Base-by-base conservation (phyloP, 257 asterid species). In the Nicotiana tabacum region DNA sequence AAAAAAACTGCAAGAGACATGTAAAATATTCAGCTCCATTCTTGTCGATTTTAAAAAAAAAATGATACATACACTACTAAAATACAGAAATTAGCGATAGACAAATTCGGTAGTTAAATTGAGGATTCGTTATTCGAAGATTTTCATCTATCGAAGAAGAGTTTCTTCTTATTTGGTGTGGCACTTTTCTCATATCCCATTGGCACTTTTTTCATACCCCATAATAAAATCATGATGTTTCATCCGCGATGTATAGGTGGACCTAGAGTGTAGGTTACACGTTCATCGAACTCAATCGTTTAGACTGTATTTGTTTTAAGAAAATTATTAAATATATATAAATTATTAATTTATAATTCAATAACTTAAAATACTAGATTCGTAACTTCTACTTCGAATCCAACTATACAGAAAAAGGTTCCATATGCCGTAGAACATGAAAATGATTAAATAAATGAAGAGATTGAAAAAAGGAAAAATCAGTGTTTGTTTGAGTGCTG, bases 401-500 rank as follows among this genome's bases (percentile, higher is more conserved):
- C 70, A 29, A 65, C 10, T 61, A 9, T 61, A 21, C 12, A 21
- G 16, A 24, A 61, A 60, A 6, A 21, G 30, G 24, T 60, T 18
- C 11, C 58, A 58, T 58, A 8, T 51, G 17, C 12, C 24, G 11
- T 24, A 72, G 15, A 27, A 51, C 16, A 51, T 30, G 27, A 29
- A 6, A 48, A 48, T 2, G 6, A 6, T 46, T 48, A 48, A 6
- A 51, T 13, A 51, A 48, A 76, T 51, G 21, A 30, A 27, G 27
- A 27, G 29, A 76, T 76, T 48, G 24, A 51, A 51, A 48, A 76
- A 7, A 5, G 27, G 0, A 21, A 46, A 13, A 24, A 76, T 76
- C 15, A 51, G 80, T 51, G 64, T 76, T 74, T 76, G 46, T 76
- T 76, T 76, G 64, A 29, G 64, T 76, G 80, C 64, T 27, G 64